These are phyloP conservation scores for Leccinum aurantiacum DNA, from an alignment of 768 basidiomycete genomes.

Conservation along the genomic window DNA sequence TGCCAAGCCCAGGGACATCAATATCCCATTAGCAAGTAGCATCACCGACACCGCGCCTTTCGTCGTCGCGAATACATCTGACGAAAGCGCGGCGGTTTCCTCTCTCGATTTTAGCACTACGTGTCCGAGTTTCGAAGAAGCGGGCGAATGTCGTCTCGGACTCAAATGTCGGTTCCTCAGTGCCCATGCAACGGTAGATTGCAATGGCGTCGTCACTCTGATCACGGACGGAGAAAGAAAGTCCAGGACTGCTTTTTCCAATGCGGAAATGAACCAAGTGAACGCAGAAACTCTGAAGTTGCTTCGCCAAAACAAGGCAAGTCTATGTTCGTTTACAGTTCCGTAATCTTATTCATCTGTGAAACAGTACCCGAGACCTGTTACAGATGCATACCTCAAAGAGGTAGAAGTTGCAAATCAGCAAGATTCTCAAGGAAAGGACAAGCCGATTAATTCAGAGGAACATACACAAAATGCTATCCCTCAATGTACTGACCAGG, in stretches of 20 bases:
- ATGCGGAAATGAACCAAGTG: constrained; percentile 71
- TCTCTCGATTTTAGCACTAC: constrained; percentile 25
- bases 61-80: constrained; percentile 27
- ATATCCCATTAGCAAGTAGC: constrained; percentile 47
- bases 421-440: constrained; percentile 1
- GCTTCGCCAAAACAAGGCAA: constrained; percentile 68
- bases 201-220: constrained; percentile 44
- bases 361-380: constrained; percentile 61
- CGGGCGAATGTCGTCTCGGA: constrained; percentile 45
- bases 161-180: constrained; percentile 91
- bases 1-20: constrained; percentile 73
- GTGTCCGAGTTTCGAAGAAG: constrained; percentile 30
- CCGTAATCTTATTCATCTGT: background rate
- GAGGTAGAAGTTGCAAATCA: constrained; percentile 43
- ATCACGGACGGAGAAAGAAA: constrained; percentile 60
- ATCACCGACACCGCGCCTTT: constrained; percentile 54
- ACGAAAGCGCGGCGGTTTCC: background rate
- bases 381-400: constrained; percentile 60
- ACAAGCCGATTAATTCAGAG: constrained; percentile 9
- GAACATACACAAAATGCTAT: constrained; percentile 11
- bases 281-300: constrained; percentile 55
- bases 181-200: constrained; percentile 59
- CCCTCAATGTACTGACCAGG: constrained; percentile 8
- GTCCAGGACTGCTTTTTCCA: constrained; percentile 43
- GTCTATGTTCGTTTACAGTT: constrained; percentile 7